Evolutionary conservation across 441 rosid species (phyloP).

Genomic region (Hura crepitans): DNA sequence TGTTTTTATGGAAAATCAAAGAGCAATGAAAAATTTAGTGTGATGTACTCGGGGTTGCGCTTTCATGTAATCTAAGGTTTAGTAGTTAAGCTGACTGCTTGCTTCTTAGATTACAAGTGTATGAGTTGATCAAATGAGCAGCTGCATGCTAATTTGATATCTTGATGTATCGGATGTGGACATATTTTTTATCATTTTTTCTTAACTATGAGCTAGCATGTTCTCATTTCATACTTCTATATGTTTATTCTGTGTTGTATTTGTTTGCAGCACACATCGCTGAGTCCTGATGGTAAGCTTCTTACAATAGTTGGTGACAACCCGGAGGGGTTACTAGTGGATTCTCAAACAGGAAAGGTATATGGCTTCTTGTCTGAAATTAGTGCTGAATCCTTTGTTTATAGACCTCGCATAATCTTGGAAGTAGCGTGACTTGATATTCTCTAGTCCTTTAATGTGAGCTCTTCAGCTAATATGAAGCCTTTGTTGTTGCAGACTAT

Average conservation of each 20-base stretch:
- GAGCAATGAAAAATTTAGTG: background rate
- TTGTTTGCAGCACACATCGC: constrained; percentile 62
- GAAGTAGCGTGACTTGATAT: too few species aligned
- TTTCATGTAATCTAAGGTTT: too few species aligned
- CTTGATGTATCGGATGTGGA: background rate
- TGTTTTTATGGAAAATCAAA: background rate
- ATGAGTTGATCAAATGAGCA: too few species aligned
- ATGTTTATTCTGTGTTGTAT: background rate
- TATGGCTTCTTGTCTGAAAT: background rate
- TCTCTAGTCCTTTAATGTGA: background rate
- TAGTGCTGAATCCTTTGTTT: constrained; percentile 5
- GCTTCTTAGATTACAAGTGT: too few species aligned
- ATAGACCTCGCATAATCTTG: background rate
- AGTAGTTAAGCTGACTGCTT: too few species aligned
- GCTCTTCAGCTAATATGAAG: constrained; percentile 12
- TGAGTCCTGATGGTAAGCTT: constrained; percentile 77
- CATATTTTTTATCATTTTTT: constrained; percentile 9
- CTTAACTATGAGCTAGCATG: background rate
- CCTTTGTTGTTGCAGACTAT: constrained; percentile 32
- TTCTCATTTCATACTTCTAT: constrained; percentile 17
- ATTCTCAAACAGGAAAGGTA: constrained; percentile 72
- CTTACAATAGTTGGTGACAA: constrained; percentile 76
- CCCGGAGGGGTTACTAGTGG: constrained; percentile 63
- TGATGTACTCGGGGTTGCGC: background rate
- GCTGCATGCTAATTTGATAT: constrained; percentile 8